These are phyloP conservation scores for Aspergillus sp. DNA, from an alignment of 2,329 filamentous ascomycete species.

Conservation along the genomic window DNA sequence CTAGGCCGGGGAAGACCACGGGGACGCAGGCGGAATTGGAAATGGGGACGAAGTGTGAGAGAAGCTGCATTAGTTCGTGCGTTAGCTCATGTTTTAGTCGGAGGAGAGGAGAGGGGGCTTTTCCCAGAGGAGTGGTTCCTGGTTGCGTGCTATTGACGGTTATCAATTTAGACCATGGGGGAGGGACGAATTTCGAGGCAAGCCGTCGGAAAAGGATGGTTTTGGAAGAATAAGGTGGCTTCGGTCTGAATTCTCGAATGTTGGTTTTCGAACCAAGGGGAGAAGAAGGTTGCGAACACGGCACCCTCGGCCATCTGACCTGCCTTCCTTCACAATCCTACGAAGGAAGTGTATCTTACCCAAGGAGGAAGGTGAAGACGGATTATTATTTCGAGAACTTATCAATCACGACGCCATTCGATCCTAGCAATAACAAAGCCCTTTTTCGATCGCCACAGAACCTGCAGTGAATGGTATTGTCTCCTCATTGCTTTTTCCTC, in stretches of 20 bases:
- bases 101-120: conserved; percentile 4
- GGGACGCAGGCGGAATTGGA: background rate
- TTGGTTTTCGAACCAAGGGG: background rate
- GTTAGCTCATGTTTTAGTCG: background rate
- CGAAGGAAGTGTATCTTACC: background rate
- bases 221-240: background rate
- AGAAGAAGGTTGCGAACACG: background rate
- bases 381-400: background rate
- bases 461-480: background rate
- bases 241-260: background rate
- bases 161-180: background rate
- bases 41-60: conserved; percentile 1
- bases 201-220: background rate
- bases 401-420: background rate
- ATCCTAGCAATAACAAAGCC: background rate
- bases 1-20: background rate
- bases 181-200: background rate
- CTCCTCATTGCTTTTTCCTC: background rate
- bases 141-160: conserved; percentile 3
- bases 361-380: background rate
- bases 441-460: background rate
- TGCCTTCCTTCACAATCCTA: conserved; percentile 1
- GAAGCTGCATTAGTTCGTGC: background rate
- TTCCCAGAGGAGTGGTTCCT: conserved; percentile 10
- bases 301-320: background rate